Conservation (phyloP, 2,329 filamentous ascomycete genomes). For the Amauroascus niger region DNA sequence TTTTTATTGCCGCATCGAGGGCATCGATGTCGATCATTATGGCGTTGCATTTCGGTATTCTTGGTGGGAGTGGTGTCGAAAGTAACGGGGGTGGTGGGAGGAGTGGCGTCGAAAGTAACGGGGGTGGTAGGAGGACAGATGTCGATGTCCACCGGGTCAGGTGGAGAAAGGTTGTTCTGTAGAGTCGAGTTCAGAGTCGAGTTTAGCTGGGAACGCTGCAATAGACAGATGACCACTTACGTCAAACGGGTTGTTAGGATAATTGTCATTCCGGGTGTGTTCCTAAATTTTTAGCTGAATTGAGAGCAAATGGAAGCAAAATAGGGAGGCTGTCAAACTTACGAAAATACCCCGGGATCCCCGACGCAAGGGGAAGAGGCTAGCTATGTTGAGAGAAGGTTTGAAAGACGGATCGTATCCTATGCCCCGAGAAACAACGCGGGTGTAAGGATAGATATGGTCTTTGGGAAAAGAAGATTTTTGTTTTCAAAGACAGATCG, state of each 20-base stretch:
- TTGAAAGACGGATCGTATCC: no score
- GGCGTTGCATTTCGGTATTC: neutral
- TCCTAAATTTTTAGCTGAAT: no score
- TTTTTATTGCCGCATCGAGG: neutral
- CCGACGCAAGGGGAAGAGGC: no score
- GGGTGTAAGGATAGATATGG: neutral
- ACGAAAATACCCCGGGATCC: no score
- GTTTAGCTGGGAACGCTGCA: conserved; percentile 20
- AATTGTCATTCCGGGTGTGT: neutral
- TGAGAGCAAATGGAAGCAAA: no score
- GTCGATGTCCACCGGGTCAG: neutral
- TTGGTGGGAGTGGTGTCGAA: neutral
- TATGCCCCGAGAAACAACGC: no score
- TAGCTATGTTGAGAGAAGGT: no score
- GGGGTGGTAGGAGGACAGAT: neutral
- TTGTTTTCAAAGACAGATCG: no score
- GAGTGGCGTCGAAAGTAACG: neutral
- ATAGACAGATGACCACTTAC: neutral
- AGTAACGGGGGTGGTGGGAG: neutral
- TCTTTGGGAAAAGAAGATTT: neutral
- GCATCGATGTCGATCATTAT: neutral
- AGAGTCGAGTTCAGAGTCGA: conserved; percentile 19
- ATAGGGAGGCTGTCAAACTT: no score
- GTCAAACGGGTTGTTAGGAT: neutral
- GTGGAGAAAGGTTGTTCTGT: neutral